Percentiles rank a stretch among this genome's conserved stretches.
These are phyloP conservation scores for Leptomonas seymouri DNA, from an alignment of 208 protist species.

Conservation along the genomic window DNA sequence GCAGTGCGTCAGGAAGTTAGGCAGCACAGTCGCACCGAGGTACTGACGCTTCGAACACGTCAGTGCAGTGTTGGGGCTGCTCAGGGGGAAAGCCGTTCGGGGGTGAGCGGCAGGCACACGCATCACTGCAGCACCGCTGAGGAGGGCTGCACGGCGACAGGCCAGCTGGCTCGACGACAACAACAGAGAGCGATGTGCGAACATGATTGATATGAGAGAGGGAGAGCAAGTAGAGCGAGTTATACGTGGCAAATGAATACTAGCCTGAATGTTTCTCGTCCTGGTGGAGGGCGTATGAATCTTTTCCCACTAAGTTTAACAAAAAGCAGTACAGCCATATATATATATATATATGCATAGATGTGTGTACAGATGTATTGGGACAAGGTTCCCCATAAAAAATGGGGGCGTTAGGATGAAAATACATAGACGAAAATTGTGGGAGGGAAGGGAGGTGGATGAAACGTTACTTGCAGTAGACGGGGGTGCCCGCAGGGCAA, in stretches of 20 bases:
- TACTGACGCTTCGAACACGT: constrained; percentile 38
- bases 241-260: neutral
- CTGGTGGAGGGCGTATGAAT: neutral
- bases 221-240: constrained; percentile 18
- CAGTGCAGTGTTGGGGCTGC: constrained; percentile 14
- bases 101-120: constrained; percentile 8
- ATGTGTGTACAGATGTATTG: too few species aligned
- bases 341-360: too few species aligned
- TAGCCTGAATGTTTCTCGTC: too few species aligned
- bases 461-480: too few species aligned
- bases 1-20: constrained; percentile 68
- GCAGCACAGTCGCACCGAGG: constrained; percentile 35
- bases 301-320: neutral
- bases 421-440: too few species aligned
- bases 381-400: too few species aligned
- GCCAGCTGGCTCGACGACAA: constrained; percentile 24
- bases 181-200: constrained; percentile 32
- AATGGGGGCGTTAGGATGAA: too few species aligned
- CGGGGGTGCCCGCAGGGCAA: too few species aligned
- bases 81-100: neutral
- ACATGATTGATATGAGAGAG: constrained; percentile 21
- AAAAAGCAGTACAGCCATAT: too few species aligned
- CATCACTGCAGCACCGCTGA: constrained; percentile 21
- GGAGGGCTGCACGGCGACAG: constrained; percentile 18
- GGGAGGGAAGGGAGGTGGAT: too few species aligned